Evolutionary conservation across 306 rosid genomes (phyloP).

Genomic region (Spatholobus suberectus): DNA sequence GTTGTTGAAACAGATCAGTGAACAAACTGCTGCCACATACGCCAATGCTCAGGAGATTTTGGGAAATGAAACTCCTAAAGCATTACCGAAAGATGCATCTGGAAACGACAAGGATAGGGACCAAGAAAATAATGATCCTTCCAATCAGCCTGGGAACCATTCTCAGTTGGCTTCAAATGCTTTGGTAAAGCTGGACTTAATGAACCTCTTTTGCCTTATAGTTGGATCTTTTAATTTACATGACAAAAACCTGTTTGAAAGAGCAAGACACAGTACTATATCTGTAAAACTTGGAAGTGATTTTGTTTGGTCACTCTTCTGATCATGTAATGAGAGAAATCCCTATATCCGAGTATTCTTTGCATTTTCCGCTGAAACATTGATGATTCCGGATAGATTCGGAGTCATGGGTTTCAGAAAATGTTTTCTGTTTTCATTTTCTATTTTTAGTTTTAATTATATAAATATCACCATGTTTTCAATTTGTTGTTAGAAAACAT

Average conservation of each 20-base stretch:
- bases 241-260: background rate
- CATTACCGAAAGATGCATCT: slow-evolving; percentile 40
- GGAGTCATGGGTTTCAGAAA: no score
- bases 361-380: background rate
- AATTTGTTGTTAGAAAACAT: background rate
- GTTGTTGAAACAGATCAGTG: slow-evolving; percentile 79
- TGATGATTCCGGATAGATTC: background rate
- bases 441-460: background rate
- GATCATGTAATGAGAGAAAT: background rate
- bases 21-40: slow-evolving; percentile 82
- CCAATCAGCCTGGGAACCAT: slow-evolving; percentile 42
- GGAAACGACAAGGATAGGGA: slow-evolving; percentile 38
- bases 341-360: background rate
- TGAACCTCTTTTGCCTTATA: background rate
- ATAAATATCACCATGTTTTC: background rate
- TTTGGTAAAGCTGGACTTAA: slow-evolving; percentile 54
- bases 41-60: slow-evolving; percentile 83
- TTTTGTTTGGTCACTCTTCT: background rate
- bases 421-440: background rate
- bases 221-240: background rate
- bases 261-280: background rate
- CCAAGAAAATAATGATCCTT: slow-evolving; percentile 42
- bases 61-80: slow-evolving; percentile 72
- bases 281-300: background rate
- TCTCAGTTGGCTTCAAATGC: slow-evolving; percentile 56